These are phyloP conservation scores for Russula ochroleuca DNA, from an alignment of 768 basidiomycete species.

Conservation along the genomic window DNA sequence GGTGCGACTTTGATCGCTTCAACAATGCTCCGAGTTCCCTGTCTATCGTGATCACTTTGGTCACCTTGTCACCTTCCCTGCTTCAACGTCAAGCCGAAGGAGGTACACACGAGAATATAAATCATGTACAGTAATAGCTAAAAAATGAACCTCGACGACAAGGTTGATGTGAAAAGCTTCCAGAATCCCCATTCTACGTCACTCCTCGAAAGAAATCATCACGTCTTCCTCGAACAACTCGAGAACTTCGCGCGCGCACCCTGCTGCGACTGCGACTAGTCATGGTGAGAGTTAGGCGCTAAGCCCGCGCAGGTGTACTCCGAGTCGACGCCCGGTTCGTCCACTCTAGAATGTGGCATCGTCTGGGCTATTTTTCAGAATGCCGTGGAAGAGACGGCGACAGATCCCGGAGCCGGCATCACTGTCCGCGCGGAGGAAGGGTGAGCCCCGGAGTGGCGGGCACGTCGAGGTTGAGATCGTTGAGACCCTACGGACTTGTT, in stretches of 20 bases:
- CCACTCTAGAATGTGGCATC: slow-evolving; percentile 42
- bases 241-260: slow-evolving; percentile 55
- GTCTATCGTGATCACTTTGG: too few relatives aligned
- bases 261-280: slow-evolving; percentile 68
- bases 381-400: slow-evolving; percentile 66
- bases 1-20: too few relatives aligned
- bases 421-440: slow-evolving; percentile 40
- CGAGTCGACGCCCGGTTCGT: slow-evolving; percentile 25
- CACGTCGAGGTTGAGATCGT: too few relatives aligned
- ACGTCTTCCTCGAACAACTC: slow-evolving; percentile 53
- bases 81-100: too few relatives aligned
- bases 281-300: slow-evolving; percentile 73
- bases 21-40: too few relatives aligned
- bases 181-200: too few relatives aligned
- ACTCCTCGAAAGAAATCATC: too few relatives aligned
- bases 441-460: neutral
- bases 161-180: too few relatives aligned
- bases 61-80: too few relatives aligned
- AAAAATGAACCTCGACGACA: too few relatives aligned
- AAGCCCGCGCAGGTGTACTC: slow-evolving; percentile 49
- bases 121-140: too few relatives aligned
- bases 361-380: slow-evolving; percentile 48
- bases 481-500: slow-evolving; percentile 34
- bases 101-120: too few relatives aligned
- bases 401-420: slow-evolving; percentile 84